Base-by-base conservation (phyloP, 176 grass and related monocot genomes). In the Neostapfia colusana region DNA sequence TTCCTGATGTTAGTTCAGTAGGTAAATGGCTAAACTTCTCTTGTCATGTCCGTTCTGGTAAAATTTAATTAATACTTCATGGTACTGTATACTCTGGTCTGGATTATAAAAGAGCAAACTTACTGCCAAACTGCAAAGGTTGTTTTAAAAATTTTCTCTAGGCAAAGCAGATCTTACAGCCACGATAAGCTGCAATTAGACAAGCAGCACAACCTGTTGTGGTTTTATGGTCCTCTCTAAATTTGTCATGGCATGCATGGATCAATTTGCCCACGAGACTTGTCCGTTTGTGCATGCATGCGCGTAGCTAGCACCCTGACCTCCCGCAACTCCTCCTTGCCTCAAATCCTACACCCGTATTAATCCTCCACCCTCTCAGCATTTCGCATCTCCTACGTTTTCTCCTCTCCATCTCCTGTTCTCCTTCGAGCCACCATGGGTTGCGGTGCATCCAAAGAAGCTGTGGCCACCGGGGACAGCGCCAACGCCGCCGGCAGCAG, bases 381-480 rank as follows among this genome's bases (percentile, higher is more conserved):
- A 31, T 39, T 57, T 23, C 48, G 12, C 5, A 20, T 45, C 64
- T 40, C 84, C 73, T 53, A 37, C 76, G 26, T 56, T 74, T 25
- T 49, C 58, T 83, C 76, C 68, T 65, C 74, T 66, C 36, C 57
- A 41, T 85, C 77, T 72, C 51, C 65, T 71, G n/a, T n/a, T 40
- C 73, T 78, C 24, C 46, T 80, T 58, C 60, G 48, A 39, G 68
- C 76, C 75, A 35, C 66, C 66, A 97, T 97, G 91, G 95, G 91
- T 73, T 97, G 91, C 79, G 91, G 95, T 73, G 83, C 82, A 77
- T 97, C 95, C 15, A 97, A 97, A 80, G 83, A 93, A 36, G 86
- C 83, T 8, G 91, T 97, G 78, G 79, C 85, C 84, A 84, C 86
- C 45, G 84, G 90, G 64, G 89, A 84, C 74, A 63, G 86, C 50